Percentiles rank a stretch among this genome's conserved stretches.
These are phyloP conservation scores for Lasiodiplodia theobromae DNA, from an alignment of 2,329 filamentous ascomycete species.

Conservation along the genomic window DNA sequence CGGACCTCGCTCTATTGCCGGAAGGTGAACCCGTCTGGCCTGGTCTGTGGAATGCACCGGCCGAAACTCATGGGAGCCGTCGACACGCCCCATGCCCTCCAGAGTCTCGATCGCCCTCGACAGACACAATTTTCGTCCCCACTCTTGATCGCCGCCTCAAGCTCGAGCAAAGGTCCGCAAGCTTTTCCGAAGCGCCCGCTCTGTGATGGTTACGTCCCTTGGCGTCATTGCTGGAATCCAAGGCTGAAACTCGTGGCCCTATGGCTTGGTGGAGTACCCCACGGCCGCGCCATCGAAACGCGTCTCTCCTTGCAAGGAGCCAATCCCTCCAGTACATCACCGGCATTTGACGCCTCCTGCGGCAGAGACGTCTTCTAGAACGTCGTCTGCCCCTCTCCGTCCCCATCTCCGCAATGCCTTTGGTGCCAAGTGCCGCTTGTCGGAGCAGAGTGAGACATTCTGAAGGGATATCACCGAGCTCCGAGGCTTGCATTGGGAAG, in stretches of 20 bases:
- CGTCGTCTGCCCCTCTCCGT: constrained; percentile 5
- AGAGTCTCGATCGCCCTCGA: neutral
- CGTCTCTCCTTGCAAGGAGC: neutral
- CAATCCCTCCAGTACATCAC: neutral
- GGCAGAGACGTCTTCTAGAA: constrained; percentile 10
- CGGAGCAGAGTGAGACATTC: constrained; percentile 14
- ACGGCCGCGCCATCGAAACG: constrained; percentile 16
- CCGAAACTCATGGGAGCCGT: constrained; percentile 1
- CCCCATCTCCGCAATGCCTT: neutral
- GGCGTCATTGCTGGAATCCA: neutral
- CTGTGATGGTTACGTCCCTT: neutral
- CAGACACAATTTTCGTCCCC: constrained; percentile 10
- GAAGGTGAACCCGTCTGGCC: neutral
- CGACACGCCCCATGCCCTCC: neutral
- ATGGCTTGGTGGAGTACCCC: neutral
- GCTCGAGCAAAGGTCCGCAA: neutral
- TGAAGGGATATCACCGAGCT: constrained; percentile 20
- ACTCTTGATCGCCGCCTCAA: neutral
- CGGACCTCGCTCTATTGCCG: neutral
- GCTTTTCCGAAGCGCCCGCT: constrained; percentile 6
- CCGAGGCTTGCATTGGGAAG: neutral
- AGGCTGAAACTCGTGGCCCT: neutral
- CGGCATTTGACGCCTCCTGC: neutral
- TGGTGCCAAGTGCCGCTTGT: constrained; percentile 6
- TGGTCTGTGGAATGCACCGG: constrained; percentile 19